Percentiles rank a stretch among this genome's conserved stretches.
Conservation (phyloP, 768 basidiomycete species). For the Naganishia vaughanmartiniae region DNA sequence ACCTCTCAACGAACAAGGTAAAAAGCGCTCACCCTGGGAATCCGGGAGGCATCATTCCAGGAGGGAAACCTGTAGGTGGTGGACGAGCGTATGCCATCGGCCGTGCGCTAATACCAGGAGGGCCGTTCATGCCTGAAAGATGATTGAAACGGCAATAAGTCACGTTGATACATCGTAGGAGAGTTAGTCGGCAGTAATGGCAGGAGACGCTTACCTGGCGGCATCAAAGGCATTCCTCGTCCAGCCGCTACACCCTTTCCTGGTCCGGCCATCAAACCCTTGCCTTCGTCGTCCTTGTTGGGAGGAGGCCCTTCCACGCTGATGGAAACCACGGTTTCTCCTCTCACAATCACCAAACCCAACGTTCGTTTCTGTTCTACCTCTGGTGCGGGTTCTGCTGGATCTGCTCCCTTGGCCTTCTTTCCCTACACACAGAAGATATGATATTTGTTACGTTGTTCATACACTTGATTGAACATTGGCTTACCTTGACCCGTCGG, state of each 20-base stretch:
- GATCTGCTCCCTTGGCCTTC: constrained; percentile 59
- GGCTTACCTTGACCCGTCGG: constrained; percentile 82
- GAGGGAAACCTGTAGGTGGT: constrained; percentile 54
- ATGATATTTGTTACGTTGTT: background rate
- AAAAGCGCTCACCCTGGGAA: constrained; percentile 28
- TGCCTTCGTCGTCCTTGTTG: constrained; percentile 76
- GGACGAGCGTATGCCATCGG: constrained; percentile 54
- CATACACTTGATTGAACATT: background rate
- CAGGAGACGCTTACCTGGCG: constrained; percentile 49
- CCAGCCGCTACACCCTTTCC: constrained; percentile 95
- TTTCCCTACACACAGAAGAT: constrained; percentile 52
- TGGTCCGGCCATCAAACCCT: constrained; percentile 76
- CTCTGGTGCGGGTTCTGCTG: constrained; percentile 56
- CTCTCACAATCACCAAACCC: constrained; percentile 93
- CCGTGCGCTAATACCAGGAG: constrained; percentile 51
- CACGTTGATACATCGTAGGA: background rate
- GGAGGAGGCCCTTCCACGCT: constrained; percentile 95
- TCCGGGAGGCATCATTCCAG: constrained; percentile 67
- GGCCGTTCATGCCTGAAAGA: constrained; percentile 9
- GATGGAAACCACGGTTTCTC: constrained; percentile 92
- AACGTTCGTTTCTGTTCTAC: constrained; percentile 95
- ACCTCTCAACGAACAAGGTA: background rate
- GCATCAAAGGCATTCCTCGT: constrained; percentile 76
- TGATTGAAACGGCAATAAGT: background rate
- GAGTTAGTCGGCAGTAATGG: background rate